These are phyloP conservation scores for Chrysanthemum lavandulifolium DNA, from an alignment of 129 eudicot genomes.

Conservation along the genomic window DNA sequence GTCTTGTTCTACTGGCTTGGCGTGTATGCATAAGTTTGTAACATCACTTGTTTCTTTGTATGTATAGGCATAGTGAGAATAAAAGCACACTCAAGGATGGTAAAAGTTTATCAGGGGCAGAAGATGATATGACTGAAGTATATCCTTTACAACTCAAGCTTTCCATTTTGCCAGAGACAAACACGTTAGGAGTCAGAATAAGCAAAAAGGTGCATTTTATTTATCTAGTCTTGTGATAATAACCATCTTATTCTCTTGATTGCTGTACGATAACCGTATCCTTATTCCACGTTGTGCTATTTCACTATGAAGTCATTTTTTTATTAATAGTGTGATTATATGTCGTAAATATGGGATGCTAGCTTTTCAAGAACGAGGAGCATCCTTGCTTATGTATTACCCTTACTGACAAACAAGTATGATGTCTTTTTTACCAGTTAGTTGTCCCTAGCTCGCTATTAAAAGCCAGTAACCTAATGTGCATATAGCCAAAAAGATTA, in stretches of 20 bases:
- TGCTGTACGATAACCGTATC: not conserved
- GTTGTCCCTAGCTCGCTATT: too few relatives aligned
- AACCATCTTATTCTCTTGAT: not conserved
- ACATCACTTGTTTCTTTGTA: not conserved
- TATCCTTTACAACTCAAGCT: constrained; percentile 95
- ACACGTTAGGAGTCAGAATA: constrained; percentile 71
- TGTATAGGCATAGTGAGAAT: constrained; percentile 76
- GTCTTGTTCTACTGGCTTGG: constrained; percentile 5
- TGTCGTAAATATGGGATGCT: too few relatives aligned
- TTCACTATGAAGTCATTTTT: not conserved
- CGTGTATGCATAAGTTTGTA: constrained; percentile 2
- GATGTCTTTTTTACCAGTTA: too few relatives aligned
- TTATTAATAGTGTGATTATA: too few relatives aligned
- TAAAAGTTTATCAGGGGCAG: constrained; percentile 49
- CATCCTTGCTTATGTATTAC: too few relatives aligned
- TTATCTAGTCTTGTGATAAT: not conserved
- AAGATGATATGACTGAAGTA: constrained; percentile 89
- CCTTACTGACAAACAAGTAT: too few relatives aligned
- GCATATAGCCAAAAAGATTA: not conserved
- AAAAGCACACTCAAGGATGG: constrained; percentile 55
- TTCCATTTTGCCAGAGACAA: constrained; percentile 64
- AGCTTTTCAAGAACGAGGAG: too few relatives aligned
- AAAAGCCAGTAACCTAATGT: too few relatives aligned
- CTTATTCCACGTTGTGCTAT: constrained; percentile 12
- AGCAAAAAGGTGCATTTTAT: constrained; percentile 71